Base-by-base conservation (phyloP, 1,284 basidiomycete species). In the Pisolithus thermaeus region DNA sequence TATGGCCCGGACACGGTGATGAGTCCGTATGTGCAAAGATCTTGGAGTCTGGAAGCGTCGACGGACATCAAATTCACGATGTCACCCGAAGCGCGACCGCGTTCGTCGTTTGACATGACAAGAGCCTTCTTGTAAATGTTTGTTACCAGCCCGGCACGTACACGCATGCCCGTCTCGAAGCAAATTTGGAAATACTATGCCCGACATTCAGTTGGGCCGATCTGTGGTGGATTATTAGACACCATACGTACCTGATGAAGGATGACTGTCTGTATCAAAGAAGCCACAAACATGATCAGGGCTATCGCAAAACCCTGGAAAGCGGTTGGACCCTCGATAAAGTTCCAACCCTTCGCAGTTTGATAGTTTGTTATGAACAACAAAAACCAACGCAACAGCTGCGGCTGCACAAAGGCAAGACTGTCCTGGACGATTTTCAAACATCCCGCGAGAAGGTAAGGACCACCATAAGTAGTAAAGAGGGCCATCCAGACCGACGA, bases 61-160 rank as follows among this genome's bases (percentile, higher is more conserved):
- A 96, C 90, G 11, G 84, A 87, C 88, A 96, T 95, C 27, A 97
- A 70, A 65, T 97, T 97, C 59, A 97, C 92, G 47, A 97, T 93
- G 63, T 97, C 93, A 4, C 95, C 95, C 0, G 90, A 85, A 0
- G 89, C 80, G 36, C 89, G 81, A 9, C 67, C 77, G 3, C 87
- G 81, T 62, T 92, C 92, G 53, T 92, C 87, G 58, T 87, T 92
- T 7, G 90, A 91, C 20, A 97, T 78, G 1, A 90, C 77, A 20
- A 98, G 76, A 0, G 91, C 81, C 68, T 97, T 97, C 56, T 85
- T 76, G 73, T 95, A 97, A 50, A 96, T 90, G 1, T 81, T 79
- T 0, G 85, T 85, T 36, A 97, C 82, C 20, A 98, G 77, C 1
- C 94, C 93, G 0, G 90, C 87, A 40, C 93, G 84, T 42, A 97